Conservation (phyloP, 257 asterid genomes). For the Solanum virginianum region DNA sequence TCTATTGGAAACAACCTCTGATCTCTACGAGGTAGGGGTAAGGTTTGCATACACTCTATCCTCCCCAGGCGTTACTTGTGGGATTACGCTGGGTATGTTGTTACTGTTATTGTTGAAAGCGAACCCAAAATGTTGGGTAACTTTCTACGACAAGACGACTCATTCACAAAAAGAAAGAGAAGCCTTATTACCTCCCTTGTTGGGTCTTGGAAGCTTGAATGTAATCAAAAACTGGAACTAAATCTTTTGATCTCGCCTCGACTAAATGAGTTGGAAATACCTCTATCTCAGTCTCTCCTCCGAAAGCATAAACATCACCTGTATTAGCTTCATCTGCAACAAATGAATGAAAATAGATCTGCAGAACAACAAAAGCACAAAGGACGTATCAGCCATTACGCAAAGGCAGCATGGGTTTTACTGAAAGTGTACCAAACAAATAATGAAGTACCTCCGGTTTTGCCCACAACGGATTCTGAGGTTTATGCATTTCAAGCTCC, state of each 20-base stretch:
- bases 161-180: not conserved
- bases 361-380: slow-evolving; percentile 12
- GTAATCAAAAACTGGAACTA: slow-evolving; percentile 64
- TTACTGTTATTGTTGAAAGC: not conserved
- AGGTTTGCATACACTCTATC: not conserved
- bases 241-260: slow-evolving; percentile 65
- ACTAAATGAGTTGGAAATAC: slow-evolving; percentile 36
- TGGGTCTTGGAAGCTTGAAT: slow-evolving; percentile 50
- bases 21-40: not conserved
- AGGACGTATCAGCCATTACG: not conserved
- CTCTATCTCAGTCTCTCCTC: slow-evolving; percentile 82
- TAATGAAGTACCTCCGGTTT: slow-evolving; percentile 48
- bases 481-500: slow-evolving; percentile 77
- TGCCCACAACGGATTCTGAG: slow-evolving; percentile 54
- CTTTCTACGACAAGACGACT: not conserved
- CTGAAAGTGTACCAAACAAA: not conserved
- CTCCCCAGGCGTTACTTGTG: not conserved
- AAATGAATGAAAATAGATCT: slow-evolving; percentile 65
- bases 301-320: slow-evolving; percentile 20
- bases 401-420: not conserved
- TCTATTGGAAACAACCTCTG: not conserved
- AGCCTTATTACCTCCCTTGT: slow-evolving; percentile 37
- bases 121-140: not conserved
- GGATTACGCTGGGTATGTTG: not conserved
- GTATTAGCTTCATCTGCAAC: slow-evolving; percentile 17